Evolutionary conservation across 257 asterid genomes (phyloP), one percentile per base, ranked within the genome.

Genomic region (Petunia secreta): DNA sequence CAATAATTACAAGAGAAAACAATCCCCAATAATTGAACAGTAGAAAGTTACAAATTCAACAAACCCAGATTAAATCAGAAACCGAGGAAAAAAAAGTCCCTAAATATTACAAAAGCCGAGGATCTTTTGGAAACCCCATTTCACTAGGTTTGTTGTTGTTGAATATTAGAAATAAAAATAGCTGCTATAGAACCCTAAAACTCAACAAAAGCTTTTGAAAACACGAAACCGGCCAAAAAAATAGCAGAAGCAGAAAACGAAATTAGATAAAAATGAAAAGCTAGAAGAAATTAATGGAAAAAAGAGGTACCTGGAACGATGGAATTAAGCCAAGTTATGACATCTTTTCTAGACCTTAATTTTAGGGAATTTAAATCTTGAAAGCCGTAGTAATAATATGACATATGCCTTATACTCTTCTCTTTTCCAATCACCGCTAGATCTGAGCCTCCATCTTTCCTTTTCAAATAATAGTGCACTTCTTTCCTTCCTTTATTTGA

Each of bases 351-450:
- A 4, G 94, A 88, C 87, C 91, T 86, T 74, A 89, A 84, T 90
- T 91, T 91, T 25, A 82, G 83, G 85, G 81, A 78, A 11, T 80
- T 71, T 59, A 48, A 75, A 16, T 82, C 87, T 41, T 83, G 78
- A 75, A 91, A 64, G 39, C 77, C 87, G 84, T 82, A 86, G 43
- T 67, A 80, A 80, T 91, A 94, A 4, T 25, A 25, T 25, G 91
- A 85, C 88, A 92, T 87, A 71, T 83, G 90, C 82, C 87, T 73
- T 13, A 74, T 62, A 60, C 83, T 87, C 85, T 87, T 92, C 84
- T 92, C 96, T 81, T 88, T 92, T 48, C 98, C 98, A 7, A 91
- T 89, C 40, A 92, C 92, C 9, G 88, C 96, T 87, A 92, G 91
- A 92, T 94, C 97, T 84, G 87, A 79, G 16, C 80, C 85, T 68